Evolutionary conservation across 345 rosid species (phyloP).

Genomic region (Lepidium sativum): DNA sequence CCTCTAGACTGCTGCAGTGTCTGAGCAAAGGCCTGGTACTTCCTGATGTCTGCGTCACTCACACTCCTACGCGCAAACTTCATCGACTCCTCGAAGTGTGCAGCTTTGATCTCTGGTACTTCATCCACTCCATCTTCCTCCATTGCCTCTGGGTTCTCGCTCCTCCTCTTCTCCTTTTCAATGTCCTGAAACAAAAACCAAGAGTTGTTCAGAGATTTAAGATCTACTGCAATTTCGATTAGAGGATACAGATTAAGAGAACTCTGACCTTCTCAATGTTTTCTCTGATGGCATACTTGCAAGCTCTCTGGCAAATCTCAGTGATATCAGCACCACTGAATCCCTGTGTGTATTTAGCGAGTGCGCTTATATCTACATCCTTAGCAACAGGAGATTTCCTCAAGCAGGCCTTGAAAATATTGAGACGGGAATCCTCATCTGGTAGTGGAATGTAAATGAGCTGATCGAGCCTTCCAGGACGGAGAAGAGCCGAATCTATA

Average conservation of each 20-base stretch:
- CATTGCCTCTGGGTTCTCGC: slow-evolving; percentile 95
- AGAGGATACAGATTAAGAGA: neutral
- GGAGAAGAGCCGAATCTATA: slow-evolving; percentile 89
- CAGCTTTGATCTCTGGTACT: slow-evolving; percentile 81
- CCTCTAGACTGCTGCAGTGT: slow-evolving; percentile 97
- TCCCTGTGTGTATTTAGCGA: slow-evolving; percentile 94
- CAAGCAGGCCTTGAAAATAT: slow-evolving; percentile 76
- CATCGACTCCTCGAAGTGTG: slow-evolving; percentile 96
- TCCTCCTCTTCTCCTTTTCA: slow-evolving; percentile 83
- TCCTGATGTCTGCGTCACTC: slow-evolving; percentile 91
- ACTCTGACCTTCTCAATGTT: slow-evolving; percentile 70
- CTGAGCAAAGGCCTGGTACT: slow-evolving; percentile 96
- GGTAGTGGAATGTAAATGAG: slow-evolving; percentile 95
- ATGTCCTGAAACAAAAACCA: slow-evolving; percentile 55
- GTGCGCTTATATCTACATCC: slow-evolving; percentile 80
- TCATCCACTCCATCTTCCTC: slow-evolving; percentile 87
- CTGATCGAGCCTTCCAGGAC: slow-evolving; percentile 98
- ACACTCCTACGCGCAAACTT: slow-evolving; percentile 94
- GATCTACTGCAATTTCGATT: neutral
- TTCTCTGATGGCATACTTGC: slow-evolving; percentile 93
- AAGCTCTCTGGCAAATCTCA: slow-evolving; percentile 92
- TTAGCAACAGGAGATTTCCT: slow-evolving; percentile 93
- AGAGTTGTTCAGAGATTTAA: neutral
- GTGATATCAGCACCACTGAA: slow-evolving; percentile 98
- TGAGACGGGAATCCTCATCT: slow-evolving; percentile 86